Evolutionary conservation across 2,329 filamentous ascomycete species (phyloP).

Genomic region (Exophiala sideris): DNA sequence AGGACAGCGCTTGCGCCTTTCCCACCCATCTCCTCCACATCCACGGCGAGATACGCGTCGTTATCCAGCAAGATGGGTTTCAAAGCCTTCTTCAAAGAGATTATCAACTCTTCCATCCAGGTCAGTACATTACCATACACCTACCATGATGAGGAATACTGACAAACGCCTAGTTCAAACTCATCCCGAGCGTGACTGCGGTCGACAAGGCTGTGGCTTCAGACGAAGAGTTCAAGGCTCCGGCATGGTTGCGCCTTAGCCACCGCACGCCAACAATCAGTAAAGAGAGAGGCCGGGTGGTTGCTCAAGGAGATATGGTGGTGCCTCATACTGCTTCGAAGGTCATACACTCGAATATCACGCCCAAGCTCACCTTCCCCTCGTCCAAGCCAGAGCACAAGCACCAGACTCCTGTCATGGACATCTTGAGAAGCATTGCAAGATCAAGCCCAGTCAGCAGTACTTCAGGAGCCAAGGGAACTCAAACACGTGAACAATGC

Average conservation of each 20-base stretch:
- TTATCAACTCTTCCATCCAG: background rate
- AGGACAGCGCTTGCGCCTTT: no score
- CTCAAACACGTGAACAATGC: background rate
- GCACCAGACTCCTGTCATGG: no score
- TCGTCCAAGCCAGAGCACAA: no score
- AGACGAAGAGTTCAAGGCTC: background rate
- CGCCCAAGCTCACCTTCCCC: no score
- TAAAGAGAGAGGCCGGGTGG: background rate
- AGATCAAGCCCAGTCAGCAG: background rate
- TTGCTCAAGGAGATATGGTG: background rate
- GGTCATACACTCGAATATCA: no score
- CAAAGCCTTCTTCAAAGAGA: background rate
- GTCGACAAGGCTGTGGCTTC: background rate
- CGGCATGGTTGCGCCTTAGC: background rate
- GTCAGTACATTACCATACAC: background rate
- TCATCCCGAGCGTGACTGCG: background rate
- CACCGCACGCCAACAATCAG: background rate
- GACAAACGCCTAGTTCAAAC: background rate
- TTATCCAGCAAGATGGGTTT: background rate
- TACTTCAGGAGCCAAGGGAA: background rate
- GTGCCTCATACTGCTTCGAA: background rate
- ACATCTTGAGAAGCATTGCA: background rate
- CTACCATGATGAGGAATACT: background rate
- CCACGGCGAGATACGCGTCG: background rate
- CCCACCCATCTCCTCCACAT: background rate